Base-by-base conservation (phyloP, 202 grass and related monocot species). In the Sporobolus alterniflorus region DNA sequence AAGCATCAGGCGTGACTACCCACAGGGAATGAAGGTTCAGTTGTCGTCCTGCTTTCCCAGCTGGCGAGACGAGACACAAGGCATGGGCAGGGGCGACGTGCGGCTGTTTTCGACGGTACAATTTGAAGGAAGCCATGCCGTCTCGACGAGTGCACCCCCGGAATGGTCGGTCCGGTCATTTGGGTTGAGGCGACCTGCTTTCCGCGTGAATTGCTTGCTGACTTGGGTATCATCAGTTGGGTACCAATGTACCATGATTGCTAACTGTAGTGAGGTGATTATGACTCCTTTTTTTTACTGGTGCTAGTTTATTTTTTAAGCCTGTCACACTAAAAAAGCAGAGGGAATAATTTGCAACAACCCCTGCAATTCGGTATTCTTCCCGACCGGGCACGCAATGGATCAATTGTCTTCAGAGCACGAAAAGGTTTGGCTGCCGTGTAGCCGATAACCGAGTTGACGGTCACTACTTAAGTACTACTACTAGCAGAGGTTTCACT, bases 71-170 rank as follows among this genome's bases (percentile, higher is more conserved):
- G 59, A 39, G 34, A 57, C 34, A 25, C 0, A 1, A 12, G 11
- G 22, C 32, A 88, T 73, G 85, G 75, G 68, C 7, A 32, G 30
- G 6, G 39, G 49, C 46, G 62, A 34, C 73, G 65, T 13, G 47
- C 62, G 24, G 39, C 64, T 61, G 33, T 39, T 50, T 39, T 39
- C 1, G 1, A 17, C 61, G 16, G 29, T 76, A 60, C n/a, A 52
- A 49, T 42, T 15, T 16, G 41, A 32, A 54, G 65, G 40, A 8
- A 20, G 5, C 21, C 3, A 8, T 84, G 49, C 59, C 55, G 82
- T 60, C 39, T 18, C 8, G 81, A 69, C 81, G 24, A 49, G 75
- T 30, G 46, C 72, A 79, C 46, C 48, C 12, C 20, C 26, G 26
- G 26, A 2, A 62, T 62, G 57, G 57, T 7, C 57, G 26, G 57